A percentile compares a stretch with the other conserved stretches of the same genome.
phyloP scores from a whole-genome alignment of 2,329 filamentous ascomycete species.

The Curvularia verruculosa region DNA sequence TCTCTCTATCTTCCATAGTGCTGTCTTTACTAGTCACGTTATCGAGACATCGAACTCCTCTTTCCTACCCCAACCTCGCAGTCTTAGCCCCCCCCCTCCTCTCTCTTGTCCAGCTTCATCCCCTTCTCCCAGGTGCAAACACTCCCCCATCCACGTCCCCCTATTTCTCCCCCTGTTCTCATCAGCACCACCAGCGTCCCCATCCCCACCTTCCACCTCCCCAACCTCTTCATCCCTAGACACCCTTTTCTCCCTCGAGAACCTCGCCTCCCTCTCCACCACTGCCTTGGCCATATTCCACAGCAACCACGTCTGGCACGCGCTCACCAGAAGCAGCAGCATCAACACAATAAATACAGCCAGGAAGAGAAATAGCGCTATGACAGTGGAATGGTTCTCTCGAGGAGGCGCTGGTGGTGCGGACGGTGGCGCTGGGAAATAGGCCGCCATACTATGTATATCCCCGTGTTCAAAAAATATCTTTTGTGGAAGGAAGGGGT shows the following conservation, averaged over 20 bases:
- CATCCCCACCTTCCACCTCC: background rate
- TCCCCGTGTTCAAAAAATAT: too few species aligned
- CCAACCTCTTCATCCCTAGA: constrained; percentile 2
- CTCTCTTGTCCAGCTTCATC: too few species aligned
- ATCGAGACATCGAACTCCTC: too few species aligned
- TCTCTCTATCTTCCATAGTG: too few species aligned
- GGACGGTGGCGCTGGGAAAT: too few species aligned
- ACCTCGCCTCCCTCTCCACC: constrained; percentile 25
- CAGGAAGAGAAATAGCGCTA: constrained; percentile 37
- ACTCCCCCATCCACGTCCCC: constrained; percentile 12
- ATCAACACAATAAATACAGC: constrained; percentile 33
- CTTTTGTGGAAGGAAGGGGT: too few species aligned
- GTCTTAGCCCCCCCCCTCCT: too few species aligned
- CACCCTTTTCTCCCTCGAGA: constrained; percentile 9
- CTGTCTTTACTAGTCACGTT: too few species aligned
- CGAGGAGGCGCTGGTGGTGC: too few species aligned
- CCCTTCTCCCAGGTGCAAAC: constrained; percentile 3
- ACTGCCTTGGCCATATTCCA: constrained; percentile 32
- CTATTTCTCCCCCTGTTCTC: constrained; percentile 13
- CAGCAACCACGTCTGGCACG: constrained; percentile 34
- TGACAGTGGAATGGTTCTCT: constrained; percentile 21
- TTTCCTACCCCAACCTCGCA: too few species aligned
- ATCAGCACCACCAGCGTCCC: constrained; percentile 4
- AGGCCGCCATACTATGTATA: too few species aligned
- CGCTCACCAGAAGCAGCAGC: constrained; percentile 25